phyloP scores from a whole-genome alignment of 2,329 filamentous ascomycete genomes.

The Aureobasidium sp. region DNA sequence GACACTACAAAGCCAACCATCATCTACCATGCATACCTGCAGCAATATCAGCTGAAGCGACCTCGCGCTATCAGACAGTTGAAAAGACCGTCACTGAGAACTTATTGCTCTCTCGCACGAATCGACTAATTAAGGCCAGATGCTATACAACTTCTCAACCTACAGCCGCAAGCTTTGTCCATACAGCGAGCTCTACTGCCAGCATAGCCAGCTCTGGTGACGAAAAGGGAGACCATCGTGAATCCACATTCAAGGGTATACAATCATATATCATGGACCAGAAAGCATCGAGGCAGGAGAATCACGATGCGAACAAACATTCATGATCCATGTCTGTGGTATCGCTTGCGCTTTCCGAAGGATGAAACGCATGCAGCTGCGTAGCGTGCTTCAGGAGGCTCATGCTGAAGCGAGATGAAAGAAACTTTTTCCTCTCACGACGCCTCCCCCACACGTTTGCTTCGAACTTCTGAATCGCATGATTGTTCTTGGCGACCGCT shows the following conservation, averaged over 20 bases:
- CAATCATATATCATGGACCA: background rate
- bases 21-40: background rate
- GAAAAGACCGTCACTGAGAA: background rate
- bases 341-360: background rate
- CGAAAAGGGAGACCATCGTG: too few relatives aligned
- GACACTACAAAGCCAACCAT: background rate
- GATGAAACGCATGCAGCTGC: constrained; percentile 7
- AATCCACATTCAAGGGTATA: background rate
- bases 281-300: background rate
- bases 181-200: background rate
- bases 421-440: background rate
- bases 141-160: background rate
- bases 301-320: background rate
- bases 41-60: background rate
- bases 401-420: constrained; percentile 10
- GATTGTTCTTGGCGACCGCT: background rate
- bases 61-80: background rate
- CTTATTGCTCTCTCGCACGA: background rate
- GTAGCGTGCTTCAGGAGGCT: constrained; percentile 9
- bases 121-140: background rate
- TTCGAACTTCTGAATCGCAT: background rate
- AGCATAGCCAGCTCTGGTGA: background rate
- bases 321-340: background rate
- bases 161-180: background rate
- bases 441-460: constrained; percentile 11